A percentile compares a stretch with the other conserved stretches of the same genome.
These are phyloP conservation scores for Colletotrichum paranaense DNA, from an alignment of 2,329 filamentous ascomycete species.

Conservation along the genomic window DNA sequence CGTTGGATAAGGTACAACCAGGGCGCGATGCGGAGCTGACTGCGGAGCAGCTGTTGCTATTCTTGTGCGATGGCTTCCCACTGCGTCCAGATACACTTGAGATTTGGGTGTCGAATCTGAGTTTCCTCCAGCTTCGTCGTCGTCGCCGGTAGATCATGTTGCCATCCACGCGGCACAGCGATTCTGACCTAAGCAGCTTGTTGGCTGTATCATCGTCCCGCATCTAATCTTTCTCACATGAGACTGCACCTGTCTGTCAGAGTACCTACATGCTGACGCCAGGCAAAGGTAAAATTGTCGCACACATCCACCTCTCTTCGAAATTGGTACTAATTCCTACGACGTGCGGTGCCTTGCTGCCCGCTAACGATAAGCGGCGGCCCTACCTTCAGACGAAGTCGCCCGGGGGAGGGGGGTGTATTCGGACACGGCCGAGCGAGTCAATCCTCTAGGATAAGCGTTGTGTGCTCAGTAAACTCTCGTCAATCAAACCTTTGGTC, in stretches of 20 bases:
- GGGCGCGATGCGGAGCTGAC: not conserved
- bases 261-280: not conserved
- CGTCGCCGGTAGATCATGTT: not conserved
- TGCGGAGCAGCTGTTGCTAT: slow-evolving; percentile 8
- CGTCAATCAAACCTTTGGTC: not conserved
- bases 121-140: not conserved
- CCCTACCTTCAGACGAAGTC: not conserved
- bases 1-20: not conserved
- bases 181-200: not conserved
- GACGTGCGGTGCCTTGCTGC: not conserved
- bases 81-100: not conserved
- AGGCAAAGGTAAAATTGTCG: not conserved
- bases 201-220: not conserved
- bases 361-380: not conserved
- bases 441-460: not conserved
- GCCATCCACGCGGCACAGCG: not conserved
- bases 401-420: too few relatives aligned
- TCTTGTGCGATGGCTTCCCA: slow-evolving; percentile 6
- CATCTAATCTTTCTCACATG: slow-evolving; percentile 16
- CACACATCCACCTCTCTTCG: not conserved
- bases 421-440: not conserved
- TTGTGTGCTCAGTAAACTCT: not conserved
- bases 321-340: not conserved
- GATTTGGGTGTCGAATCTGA: not conserved
- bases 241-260: not conserved